Base-by-base conservation (phyloP, 225 moss, liverwort and hornwort genomes). In the Pleurozium schreberi region DNA sequence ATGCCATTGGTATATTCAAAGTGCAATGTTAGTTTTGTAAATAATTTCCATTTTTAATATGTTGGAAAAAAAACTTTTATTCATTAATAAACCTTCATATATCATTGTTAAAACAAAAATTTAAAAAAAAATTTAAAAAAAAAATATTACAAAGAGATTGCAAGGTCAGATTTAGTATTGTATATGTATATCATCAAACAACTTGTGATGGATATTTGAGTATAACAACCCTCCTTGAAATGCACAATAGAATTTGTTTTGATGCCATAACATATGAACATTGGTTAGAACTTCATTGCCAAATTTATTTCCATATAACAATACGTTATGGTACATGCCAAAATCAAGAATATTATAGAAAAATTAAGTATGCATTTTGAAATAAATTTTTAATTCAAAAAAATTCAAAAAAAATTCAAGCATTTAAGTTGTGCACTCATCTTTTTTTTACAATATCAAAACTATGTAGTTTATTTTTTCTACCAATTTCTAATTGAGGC, bases 401-500 rank as follows among this genome's bases (percentile, higher is more conserved):
- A 57, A 55, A 11, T 12, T 55, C 12, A 55, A 55, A 57, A 5
- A 57, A 18, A 57, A 18, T 57, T 57, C 8, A 18, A 4, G 27
- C 26, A 61, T 61, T 27, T 61, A 11, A 2, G 1, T 21, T 42
- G 4, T 49, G 1, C 1, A 18, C 0, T 12, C 1, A 47, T 17
- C 9, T 5, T 28, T 38, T 11, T 28, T 28, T 8, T 3, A 40
- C 6, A 30, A 19, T 21, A 64, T 63, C 27, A 62, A 76, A 1
- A 11, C 1, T 40, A 12, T 11, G 0, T 18, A 18, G 2, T 16
- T 62, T 23, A 10, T 30, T 40, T 31, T n/a, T 40, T 60, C 49
- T 89, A 89, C 89, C 85, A 89, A 70, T 89, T 85, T 80, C 68
- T 78, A 70, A 85, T 80, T 18, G 89, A 89, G 3, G 70, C 80